A percentile compares a stretch with the other conserved stretches of the same genome.
Evolutionary conservation across 2,329 filamentous ascomycete genomes (phyloP).

Genomic region (Magnaporthales sp.): DNA sequence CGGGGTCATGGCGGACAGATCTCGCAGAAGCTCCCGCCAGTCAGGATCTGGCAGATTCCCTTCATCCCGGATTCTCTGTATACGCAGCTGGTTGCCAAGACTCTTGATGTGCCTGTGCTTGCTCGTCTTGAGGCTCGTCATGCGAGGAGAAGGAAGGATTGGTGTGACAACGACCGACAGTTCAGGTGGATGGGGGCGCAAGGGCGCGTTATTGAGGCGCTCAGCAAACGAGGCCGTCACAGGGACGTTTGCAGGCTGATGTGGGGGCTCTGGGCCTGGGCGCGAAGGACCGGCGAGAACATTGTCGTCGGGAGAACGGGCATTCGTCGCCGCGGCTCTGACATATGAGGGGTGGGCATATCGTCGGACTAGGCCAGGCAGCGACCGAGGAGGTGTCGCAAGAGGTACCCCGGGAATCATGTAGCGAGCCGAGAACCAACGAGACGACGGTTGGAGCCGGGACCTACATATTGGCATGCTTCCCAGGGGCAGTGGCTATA

Average conservation of each 20-base stretch:
- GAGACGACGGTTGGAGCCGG: slow-evolving; percentile 21
- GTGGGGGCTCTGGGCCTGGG: neutral
- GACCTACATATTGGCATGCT: slow-evolving; percentile 34
- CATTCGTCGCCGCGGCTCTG: neutral
- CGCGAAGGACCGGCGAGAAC: neutral
- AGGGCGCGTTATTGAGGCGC: neutral
- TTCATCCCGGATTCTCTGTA: slow-evolving; percentile 23
- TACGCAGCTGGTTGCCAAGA: slow-evolving; percentile 26
- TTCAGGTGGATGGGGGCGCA: neutral
- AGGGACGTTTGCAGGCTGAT: too few relatives aligned
- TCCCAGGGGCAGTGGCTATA: slow-evolving; percentile 38
- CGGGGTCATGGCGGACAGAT: slow-evolving; percentile 27
- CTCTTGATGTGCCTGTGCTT: slow-evolving; percentile 13
- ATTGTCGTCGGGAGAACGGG: neutral
- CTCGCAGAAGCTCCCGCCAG: slow-evolving; percentile 30
- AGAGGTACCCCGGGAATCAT: slow-evolving; percentile 15
- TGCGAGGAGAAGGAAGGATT: slow-evolving; percentile 11
- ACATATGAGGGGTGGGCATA: neutral
- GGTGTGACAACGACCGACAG: slow-evolving; percentile 18
- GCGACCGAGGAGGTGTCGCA: slow-evolving; percentile 12
- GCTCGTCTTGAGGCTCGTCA: slow-evolving; percentile 14
- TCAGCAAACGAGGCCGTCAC: neutral
- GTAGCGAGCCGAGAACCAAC: slow-evolving; percentile 14
- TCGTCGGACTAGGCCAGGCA: neutral
- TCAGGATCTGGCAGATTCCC: slow-evolving; percentile 21